These are phyloP conservation scores for Mycocentrospora acerina DNA, from an alignment of 2,329 filamentous ascomycete genomes.

Conservation along the genomic window DNA sequence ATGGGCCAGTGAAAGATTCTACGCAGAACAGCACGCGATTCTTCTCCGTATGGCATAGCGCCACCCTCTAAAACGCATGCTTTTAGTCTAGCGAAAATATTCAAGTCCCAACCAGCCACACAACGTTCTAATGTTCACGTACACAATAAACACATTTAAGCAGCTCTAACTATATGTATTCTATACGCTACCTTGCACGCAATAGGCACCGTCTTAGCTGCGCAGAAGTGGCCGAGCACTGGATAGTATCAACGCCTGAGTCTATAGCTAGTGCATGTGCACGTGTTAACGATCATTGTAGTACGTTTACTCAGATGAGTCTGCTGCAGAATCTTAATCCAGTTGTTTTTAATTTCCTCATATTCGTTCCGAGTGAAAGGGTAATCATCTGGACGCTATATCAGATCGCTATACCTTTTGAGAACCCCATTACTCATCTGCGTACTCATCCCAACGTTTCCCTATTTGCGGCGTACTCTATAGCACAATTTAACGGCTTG, in stretches of 20 bases:
- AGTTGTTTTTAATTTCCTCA: constrained; percentile 11
- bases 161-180: background rate
- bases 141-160: too few relatives aligned
- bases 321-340: constrained; percentile 4
- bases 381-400: constrained; percentile 6
- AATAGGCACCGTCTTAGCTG: background rate
- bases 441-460: too few relatives aligned
- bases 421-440: constrained; percentile 4
- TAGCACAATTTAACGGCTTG: too few relatives aligned
- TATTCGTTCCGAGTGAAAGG: constrained; percentile 6
- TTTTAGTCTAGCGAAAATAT: constrained; percentile 5
- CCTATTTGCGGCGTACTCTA: too few relatives aligned
- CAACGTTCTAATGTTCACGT: too few relatives aligned
- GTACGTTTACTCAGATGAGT: too few relatives aligned
- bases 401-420: constrained; percentile 5
- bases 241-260: too few relatives aligned
- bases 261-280: too few relatives aligned
- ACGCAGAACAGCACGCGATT: too few relatives aligned
- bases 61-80: constrained; percentile 1
- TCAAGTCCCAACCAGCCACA: too few relatives aligned
- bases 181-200: constrained; percentile 2
- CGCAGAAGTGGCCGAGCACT: constrained; percentile 4
- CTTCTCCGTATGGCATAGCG: constrained; percentile 1
- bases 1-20: too few relatives aligned
- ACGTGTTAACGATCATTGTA: too few relatives aligned